Conservation (phyloP, 345 rosid species). For the Mercurialis annua region DNA sequence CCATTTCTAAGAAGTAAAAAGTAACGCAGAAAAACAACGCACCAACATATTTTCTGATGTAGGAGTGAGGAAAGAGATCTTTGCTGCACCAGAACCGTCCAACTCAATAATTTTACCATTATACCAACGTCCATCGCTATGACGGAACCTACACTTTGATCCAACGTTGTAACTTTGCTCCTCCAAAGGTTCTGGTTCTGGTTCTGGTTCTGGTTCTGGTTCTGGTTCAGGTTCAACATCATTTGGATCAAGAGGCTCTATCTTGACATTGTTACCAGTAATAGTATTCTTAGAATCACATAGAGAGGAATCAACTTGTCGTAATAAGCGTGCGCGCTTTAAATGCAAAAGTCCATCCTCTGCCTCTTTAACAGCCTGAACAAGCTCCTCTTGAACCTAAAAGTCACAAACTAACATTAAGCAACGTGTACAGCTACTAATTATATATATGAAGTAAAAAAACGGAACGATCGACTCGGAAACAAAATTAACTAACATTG, state of each 20-base stretch:
- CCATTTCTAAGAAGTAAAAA: neutral
- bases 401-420: neutral
- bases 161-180: slow-evolving; percentile 49
- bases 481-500: too few species aligned
- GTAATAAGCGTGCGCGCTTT: slow-evolving; percentile 67
- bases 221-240: slow-evolving; percentile 52
- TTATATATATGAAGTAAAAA: too few species aligned
- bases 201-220: too few species aligned
- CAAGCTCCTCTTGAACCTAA: slow-evolving; percentile 78
- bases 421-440: neutral
- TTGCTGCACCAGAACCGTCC: slow-evolving; percentile 52
- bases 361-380: slow-evolving; percentile 57
- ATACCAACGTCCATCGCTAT: slow-evolving; percentile 87
- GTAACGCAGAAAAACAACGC: slow-evolving; percentile 18
- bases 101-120: slow-evolving; percentile 65
- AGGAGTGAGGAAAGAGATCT: slow-evolving; percentile 79
- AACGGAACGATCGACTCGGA: too few species aligned
- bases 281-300: slow-evolving; percentile 23
- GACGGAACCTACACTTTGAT: slow-evolving; percentile 72
- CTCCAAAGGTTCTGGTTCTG: slow-evolving; percentile 48
- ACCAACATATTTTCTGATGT: slow-evolving; percentile 90
- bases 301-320: slow-evolving; percentile 55
- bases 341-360: slow-evolving; percentile 79
- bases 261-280: slow-evolving; percentile 40
- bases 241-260: slow-evolving; percentile 42